Evolutionary conservation across 2,329 filamentous ascomycete species (phyloP).

Genomic region (Thelonectria rubi): DNA sequence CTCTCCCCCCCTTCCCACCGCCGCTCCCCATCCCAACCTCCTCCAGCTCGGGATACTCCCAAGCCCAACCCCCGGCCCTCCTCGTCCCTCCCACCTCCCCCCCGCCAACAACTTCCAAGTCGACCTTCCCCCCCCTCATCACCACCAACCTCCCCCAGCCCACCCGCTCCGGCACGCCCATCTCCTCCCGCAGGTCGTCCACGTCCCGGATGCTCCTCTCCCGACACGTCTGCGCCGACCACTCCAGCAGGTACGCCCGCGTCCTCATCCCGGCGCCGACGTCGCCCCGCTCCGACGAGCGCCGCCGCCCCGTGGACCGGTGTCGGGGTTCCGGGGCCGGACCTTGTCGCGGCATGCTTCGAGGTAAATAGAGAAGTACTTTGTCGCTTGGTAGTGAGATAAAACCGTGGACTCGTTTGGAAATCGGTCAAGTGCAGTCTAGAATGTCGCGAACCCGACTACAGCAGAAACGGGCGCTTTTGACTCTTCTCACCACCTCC

Average conservation of each 20-base stretch:
- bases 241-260: slow-evolving; percentile 40
- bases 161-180: slow-evolving; percentile 23
- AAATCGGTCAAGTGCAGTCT: background rate
- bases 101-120: slow-evolving; percentile 31
- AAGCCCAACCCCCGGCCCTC: slow-evolving; percentile 28
- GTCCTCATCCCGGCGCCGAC: slow-evolving; percentile 18
- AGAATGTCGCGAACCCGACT: background rate
- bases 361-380: background rate
- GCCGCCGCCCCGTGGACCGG: slow-evolving; percentile 24
- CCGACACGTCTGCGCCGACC: slow-evolving; percentile 34
- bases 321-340: slow-evolving; percentile 32
- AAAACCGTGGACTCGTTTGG: background rate
- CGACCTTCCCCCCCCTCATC: slow-evolving; percentile 34
- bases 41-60: slow-evolving; percentile 39
- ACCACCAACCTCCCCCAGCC: slow-evolving; percentile 38
- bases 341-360: slow-evolving; percentile 33
- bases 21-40: background rate
- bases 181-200: slow-evolving; percentile 35
- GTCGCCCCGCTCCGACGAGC: slow-evolving; percentile 36
- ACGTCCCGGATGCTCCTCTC: slow-evolving; percentile 29
- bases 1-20: background rate
- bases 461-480: slow-evolving; percentile 28
- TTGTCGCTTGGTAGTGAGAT: background rate
- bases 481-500: slow-evolving; percentile 15
- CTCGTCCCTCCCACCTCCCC: slow-evolving; percentile 21